phyloP scores from a whole-genome alignment of 257 asterid genomes.

The Misopates orontium region DNA sequence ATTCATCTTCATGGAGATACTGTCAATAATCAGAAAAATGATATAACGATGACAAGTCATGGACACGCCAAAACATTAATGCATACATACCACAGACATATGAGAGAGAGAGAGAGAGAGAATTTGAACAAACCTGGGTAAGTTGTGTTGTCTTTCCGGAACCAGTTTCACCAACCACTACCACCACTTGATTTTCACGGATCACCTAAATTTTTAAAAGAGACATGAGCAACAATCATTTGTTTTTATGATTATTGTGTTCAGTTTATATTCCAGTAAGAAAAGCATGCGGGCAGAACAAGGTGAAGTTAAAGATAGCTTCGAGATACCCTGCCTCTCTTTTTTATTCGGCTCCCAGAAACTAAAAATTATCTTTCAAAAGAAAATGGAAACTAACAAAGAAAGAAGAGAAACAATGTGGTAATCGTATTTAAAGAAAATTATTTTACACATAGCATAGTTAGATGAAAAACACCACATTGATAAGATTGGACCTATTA shows the following conservation, averaged over 20 bases:
- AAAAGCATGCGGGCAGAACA: too few species aligned
- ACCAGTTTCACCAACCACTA: conserved; percentile 98
- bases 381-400: background rate
- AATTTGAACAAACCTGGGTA: conserved; percentile 71
- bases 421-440: too few species aligned
- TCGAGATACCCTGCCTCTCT: background rate
- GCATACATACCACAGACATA: background rate
- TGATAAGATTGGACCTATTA: too few species aligned
- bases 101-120: conserved; percentile 3
- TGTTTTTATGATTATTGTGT: too few species aligned
- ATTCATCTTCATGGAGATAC: conserved; percentile 94
- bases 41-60: background rate
- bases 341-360: background rate
- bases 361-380: background rate
- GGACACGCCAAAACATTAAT: conserved; percentile 1
- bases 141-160: conserved; percentile 97
- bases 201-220: conserved; percentile 55
- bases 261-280: too few species aligned
- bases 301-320: too few species aligned
- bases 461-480: too few species aligned
- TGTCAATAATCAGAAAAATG: conserved; percentile 38
- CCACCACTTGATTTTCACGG: conserved; percentile 93
- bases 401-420: conserved; percentile 3
- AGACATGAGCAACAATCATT: background rate
- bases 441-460: too few species aligned